Evolutionary conservation across 2,329 filamentous ascomycete species (phyloP), one percentile per base, ranked within the genome.

Genomic region (Neopestalotiopsis sp.): DNA sequence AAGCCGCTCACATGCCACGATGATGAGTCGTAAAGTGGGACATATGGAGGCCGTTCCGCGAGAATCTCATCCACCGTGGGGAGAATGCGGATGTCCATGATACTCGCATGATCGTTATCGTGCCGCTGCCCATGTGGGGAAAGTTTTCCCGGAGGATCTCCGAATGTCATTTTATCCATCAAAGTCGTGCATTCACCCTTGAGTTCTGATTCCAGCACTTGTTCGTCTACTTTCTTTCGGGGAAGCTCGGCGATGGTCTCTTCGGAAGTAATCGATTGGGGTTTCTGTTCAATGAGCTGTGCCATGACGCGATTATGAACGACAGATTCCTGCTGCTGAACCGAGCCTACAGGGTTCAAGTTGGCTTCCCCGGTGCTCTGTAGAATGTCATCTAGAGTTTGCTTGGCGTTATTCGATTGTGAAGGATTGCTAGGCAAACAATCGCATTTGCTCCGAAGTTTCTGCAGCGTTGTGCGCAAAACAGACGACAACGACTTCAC

Each of bases 181-280:
- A 96, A 99, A 69, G 99, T 97, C 45, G 93, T 95, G 79, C 96
- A 99, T 76, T 98, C 95, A 57, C 90, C 91, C 69, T 92, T 93
- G 7, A 87, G 88, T 67, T 90, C 88, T 0, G 83, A 77, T 1
- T 84, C 86, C 5, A 97, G 84, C 87, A 97, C 91, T 57, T 91
- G 86, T 68, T 87, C 83, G 65, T 93, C 89, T 2, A 96, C 84
- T 58, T 88, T 88, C 73, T 91, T 92, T 73, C 91, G 92, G 9
- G 93, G 89, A 4, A 99, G 83, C 3, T 88, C 86, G 32, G 88
- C 86, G 67, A 99, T 95, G 0, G 93, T 93, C 60, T 88, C 86
- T 70, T 91, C 87, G 0, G 94, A 86, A 9, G 95, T 95, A 3
- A 95, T 94, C 1, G 91, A 92, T 66, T 87, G 86, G 2, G 90